Evolutionary conservation across 768 basidiomycete genomes (phyloP).

Genomic region (Amanita muscaria): DNA sequence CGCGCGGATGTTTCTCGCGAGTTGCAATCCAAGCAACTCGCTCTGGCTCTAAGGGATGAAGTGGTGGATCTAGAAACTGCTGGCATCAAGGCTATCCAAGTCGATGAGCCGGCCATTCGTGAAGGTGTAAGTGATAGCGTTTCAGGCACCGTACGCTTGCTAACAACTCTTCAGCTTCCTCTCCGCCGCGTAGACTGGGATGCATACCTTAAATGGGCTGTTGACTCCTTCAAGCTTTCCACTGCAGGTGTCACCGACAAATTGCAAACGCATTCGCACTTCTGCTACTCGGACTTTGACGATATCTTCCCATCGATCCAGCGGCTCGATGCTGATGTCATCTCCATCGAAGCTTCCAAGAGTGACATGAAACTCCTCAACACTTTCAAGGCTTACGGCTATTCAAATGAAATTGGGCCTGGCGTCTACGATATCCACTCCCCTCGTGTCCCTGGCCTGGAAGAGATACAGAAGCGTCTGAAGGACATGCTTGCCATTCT

Average conservation of each 20-base stretch:
- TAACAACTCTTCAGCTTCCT: slow-evolving; percentile 54
- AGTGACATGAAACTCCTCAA: slow-evolving; percentile 95
- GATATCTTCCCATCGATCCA: slow-evolving; percentile 98
- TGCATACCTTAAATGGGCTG: slow-evolving; percentile 94
- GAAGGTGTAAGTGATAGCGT: slow-evolving; percentile 65
- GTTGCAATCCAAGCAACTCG: slow-evolving; percentile 96
- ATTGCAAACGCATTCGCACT: slow-evolving; percentile 98
- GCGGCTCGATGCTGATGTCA: slow-evolving; percentile 95
- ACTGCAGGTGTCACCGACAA: slow-evolving; percentile 92
- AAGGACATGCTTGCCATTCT: slow-evolving; percentile 77
- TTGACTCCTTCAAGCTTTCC: slow-evolving; percentile 96
- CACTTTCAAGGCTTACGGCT: slow-evolving; percentile 91
- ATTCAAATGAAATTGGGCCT: slow-evolving; percentile 96
- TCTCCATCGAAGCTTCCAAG: slow-evolving; percentile 98
- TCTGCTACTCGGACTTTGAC: slow-evolving; percentile 98
- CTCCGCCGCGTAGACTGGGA: slow-evolving; percentile 96
- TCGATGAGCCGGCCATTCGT: slow-evolving; percentile 99
- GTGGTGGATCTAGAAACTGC: slow-evolving; percentile 95
- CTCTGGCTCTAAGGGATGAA: slow-evolving; percentile 95
- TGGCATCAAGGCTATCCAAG: slow-evolving; percentile 96
- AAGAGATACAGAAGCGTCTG: slow-evolving; percentile 93
- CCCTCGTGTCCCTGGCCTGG: slow-evolving; percentile 87
- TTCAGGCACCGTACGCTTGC: slow-evolving; percentile 10
- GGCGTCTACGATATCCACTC: slow-evolving; percentile 99
- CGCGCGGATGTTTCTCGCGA: slow-evolving; percentile 96